These are phyloP conservation scores for Geoglossum glabrum DNA, from an alignment of 495 filamentous ascomycete genomes.

Conservation along the genomic window DNA sequence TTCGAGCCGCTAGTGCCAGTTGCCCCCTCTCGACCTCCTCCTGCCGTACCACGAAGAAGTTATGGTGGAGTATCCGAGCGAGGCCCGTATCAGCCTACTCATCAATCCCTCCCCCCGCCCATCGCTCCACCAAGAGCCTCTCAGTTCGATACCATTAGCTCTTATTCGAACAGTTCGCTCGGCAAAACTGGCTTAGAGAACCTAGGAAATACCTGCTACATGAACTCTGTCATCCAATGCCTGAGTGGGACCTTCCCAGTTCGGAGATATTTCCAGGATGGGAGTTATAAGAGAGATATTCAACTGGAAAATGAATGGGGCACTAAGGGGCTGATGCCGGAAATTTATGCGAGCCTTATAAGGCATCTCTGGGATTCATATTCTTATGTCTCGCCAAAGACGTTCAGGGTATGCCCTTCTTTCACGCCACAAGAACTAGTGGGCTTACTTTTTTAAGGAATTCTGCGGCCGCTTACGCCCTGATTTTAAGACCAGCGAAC, in stretches of 20 bases:
- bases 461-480: conserved; percentile 13
- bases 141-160: conserved; percentile 19
- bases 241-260: conserved; percentile 57
- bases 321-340: conserved; percentile 58
- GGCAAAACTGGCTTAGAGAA: conserved; percentile 60
- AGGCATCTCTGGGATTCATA: conserved; percentile 52
- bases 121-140: conserved; percentile 19
- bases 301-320: conserved; percentile 40
- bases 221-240: conserved; percentile 74
- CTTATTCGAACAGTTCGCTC: conserved; percentile 28
- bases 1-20: conserved; percentile 13
- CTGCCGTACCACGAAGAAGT: conserved; percentile 63
- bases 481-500: conserved; percentile 12
- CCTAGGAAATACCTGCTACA: conserved; percentile 69
- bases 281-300: conserved; percentile 20
- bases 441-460: conserved; percentile 13
- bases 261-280: conserved; percentile 45
- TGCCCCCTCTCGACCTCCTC: conserved; percentile 50
- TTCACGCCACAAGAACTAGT: not conserved
- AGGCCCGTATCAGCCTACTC: conserved; percentile 28
- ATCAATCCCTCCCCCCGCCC: conserved; percentile 25
- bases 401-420: conserved; percentile 35
- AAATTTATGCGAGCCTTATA: conserved; percentile 54
- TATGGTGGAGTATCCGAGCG: conserved; percentile 74
- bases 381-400: conserved; percentile 31